Percentiles rank a stretch among this genome's conserved stretches.
These are phyloP conservation scores for Leucosporidium scottii DNA, from an alignment of 768 basidiomycete species.

Conservation along the genomic window DNA sequence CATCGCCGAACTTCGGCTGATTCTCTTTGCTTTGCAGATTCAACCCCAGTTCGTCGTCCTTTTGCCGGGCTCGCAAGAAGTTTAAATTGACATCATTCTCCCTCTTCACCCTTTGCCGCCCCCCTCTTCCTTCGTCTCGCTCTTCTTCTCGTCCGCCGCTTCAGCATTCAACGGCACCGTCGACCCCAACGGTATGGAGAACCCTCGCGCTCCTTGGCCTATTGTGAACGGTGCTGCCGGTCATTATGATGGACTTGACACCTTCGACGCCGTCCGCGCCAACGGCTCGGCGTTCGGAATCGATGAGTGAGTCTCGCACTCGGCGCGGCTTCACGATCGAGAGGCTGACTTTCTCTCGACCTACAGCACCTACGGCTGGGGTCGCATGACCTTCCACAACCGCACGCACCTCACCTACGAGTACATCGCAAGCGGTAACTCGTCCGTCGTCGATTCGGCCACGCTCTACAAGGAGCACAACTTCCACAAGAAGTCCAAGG, in stretches of 20 bases:
- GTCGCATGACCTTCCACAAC: slow-evolving; percentile 21
- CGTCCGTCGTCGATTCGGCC: slow-evolving; percentile 9
- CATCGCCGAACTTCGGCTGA: too few species aligned
- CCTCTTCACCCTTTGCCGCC: too few species aligned
- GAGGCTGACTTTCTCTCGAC: neutral
- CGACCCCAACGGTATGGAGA: slow-evolving; percentile 19
- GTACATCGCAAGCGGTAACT: slow-evolving; percentile 11
- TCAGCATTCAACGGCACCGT: slow-evolving; percentile 18
- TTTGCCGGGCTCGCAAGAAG: too few species aligned
- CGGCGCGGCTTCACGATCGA: too few species aligned
- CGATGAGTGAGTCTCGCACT: slow-evolving; percentile 13
- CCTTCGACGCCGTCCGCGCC: neutral
- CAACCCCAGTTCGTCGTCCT: neutral
- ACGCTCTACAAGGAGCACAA: slow-evolving; percentile 27
- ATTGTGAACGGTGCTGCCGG: neutral
- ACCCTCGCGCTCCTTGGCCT: slow-evolving; percentile 8
- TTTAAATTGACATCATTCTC: too few species aligned
- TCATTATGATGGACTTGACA: slow-evolving; percentile 28
- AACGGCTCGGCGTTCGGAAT: neutral
- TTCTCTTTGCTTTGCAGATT: neutral
- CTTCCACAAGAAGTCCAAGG: too few species aligned
- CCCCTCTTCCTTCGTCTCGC: too few species aligned
- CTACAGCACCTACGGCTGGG: slow-evolving; percentile 13
- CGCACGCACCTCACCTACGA: slow-evolving; percentile 15
- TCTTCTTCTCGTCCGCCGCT: too few species aligned